Evolutionary conservation across 1,284 basidiomycete species (phyloP), one percentile per base, ranked within the genome.

Genomic region (Phaffia rhodozyma): DNA sequence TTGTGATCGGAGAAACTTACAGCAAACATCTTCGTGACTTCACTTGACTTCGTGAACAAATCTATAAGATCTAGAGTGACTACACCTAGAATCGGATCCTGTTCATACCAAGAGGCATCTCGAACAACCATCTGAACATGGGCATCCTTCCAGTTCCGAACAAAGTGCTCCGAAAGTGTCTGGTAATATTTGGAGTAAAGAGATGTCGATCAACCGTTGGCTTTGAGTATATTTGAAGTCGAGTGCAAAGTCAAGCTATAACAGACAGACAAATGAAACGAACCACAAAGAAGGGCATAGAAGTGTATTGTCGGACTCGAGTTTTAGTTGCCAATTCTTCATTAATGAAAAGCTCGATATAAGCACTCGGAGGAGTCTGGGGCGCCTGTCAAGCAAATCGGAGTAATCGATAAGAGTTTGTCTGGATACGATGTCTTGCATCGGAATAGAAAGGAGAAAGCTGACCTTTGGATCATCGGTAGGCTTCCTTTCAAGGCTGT

Each of bases 231-330:
- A 43, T 7, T 16, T 43, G 7, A 43, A 43, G 38, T 16, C 38
- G 2, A 43, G 38, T 34, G n/a, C 32, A 5, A 34, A 9, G 32
- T 34, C 32, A 34, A 34, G 32, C 9, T 34, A 34, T 34, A 43
- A 2, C 38, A 43, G 38, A 11, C 16, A 43, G 38, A 43, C 38
- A 43, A 43, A 43, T 86, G 18, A 84, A 85, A 1, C 83, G 81
- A 0, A 86, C 86, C 68, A 84, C 80, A 71, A 83, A 87, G 77
- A 84, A 89, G 6, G 86, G 86, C 38, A 86, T 85, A 64, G 80
- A 82, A 18, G 79, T 81, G 74, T 85, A 30, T n/a, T 77, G 75
- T 70, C 78, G 79, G 78, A 84, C 68, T 72, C 79, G 75, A 73
- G 84, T 79, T 68, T 74, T 75, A 71, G 77, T 77, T 21, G 86